Evolutionary conservation across 2,329 filamentous ascomycete species (phyloP).

Genomic region (Trichophyton rubrum): DNA sequence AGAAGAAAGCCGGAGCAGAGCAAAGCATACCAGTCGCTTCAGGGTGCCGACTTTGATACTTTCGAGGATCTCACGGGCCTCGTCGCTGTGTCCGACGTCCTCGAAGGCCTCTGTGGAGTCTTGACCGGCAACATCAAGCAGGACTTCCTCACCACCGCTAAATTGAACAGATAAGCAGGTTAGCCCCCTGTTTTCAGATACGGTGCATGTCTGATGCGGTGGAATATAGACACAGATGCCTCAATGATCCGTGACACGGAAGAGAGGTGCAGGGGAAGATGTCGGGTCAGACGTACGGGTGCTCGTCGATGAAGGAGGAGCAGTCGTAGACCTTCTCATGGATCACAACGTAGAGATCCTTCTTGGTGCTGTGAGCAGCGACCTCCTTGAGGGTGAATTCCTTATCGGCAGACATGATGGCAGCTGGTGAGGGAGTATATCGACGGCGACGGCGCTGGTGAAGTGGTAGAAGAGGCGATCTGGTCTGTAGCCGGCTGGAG

Average conservation of each 20-base stretch:
- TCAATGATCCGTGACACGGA: background rate
- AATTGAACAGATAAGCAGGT: constrained; percentile 8
- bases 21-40: constrained; percentile 60
- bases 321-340: constrained; percentile 95
- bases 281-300: constrained; percentile 52
- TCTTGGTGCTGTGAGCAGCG: constrained; percentile 79
- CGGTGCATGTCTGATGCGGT: background rate
- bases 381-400: constrained; percentile 68
- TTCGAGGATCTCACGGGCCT: constrained; percentile 86
- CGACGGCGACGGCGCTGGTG: background rate
- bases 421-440: background rate
- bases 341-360: constrained; percentile 77
- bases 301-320: constrained; percentile 87
- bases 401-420: constrained; percentile 42
- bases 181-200: constrained; percentile 16
- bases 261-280: background rate
- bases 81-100: constrained; percentile 97
- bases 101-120: constrained; percentile 97
- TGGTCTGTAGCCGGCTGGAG: background rate
- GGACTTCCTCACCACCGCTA: constrained; percentile 95
- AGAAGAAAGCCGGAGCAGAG: background rate
- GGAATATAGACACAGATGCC: background rate
- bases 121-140: constrained; percentile 90
- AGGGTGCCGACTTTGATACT: constrained; percentile 61
- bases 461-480: background rate